Base-by-base conservation (phyloP, 768 basidiomycete genomes). In the Leccinum aurantiacum region DNA sequence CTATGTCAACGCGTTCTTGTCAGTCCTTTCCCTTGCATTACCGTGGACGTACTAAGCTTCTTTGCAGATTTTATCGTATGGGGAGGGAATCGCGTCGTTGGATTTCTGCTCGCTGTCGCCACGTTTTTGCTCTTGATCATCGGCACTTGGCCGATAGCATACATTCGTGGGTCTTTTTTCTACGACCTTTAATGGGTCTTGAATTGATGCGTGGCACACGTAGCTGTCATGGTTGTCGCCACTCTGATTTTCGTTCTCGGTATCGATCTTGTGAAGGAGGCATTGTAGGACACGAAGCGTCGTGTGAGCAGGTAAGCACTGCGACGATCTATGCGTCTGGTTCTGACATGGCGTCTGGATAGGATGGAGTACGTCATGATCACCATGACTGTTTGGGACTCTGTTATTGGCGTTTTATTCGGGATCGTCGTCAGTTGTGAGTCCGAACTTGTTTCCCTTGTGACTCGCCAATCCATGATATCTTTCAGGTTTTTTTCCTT, bases 161-260 rank as follows among this genome's bases (percentile, higher is more conserved):
- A 82, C 69, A 89, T 99, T 55, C 95, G 93, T 95, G 71, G 65
- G 90, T 82, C 24, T 14, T 38, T 52, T 27, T 55, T 0, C 14
- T 2, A 24, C 17, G 6, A 10, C 1, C 8, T 48, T 19, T 29
- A 24, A 13, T 46, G 7, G 57, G 19, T 33, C 25, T 60, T 11
- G 25, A n/a, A 15, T 44, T 15, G 29, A 56, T 17, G 31, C 54
- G 13, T 57, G 14, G 11, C 44, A 10, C 33, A 38, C 6, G 13
- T 61, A 95, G 93, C 94, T 58, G 88, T 98, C 31, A 88, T 93
- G 84, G 88, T 96, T 5, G 94, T 98, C 15, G 88, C 89, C 1
- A 88, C 93, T 2, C 79, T 99, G 57, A 98, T 98, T 62, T 95
- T 94, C 65, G 94, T 97, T 9, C 82, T 98, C 33, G 96, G 95